These are phyloP conservation scores for Leccinum subgranulosum DNA, from an alignment of 768 basidiomycete genomes.

Conservation along the genomic window DNA sequence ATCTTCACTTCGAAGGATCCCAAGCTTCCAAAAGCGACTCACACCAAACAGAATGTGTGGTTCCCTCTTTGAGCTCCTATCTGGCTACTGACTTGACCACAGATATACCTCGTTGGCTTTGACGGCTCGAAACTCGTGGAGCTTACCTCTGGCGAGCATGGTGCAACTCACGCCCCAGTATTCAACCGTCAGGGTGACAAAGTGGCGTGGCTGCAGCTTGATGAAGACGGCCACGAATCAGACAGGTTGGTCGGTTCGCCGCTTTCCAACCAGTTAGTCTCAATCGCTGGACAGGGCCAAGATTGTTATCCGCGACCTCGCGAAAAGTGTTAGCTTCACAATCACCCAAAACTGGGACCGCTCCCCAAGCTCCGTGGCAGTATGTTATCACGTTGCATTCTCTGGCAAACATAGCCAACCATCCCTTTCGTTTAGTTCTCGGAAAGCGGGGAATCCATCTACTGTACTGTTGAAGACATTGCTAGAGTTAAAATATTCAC, in stretches of 20 bases:
- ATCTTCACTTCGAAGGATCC: slow-evolving; percentile 89
- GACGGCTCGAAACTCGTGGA: slow-evolving; percentile 53
- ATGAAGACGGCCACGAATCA: slow-evolving; percentile 85
- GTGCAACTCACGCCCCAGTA: slow-evolving; percentile 72
- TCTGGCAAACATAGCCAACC: background rate
- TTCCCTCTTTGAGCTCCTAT: background rate
- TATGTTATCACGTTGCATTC: slow-evolving; percentile 1
- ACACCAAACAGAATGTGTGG: slow-evolving; percentile 83
- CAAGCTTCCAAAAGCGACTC: slow-evolving; percentile 68
- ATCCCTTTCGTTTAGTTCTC: slow-evolving; percentile 55
- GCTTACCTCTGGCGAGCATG: slow-evolving; percentile 82
- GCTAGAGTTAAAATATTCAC: slow-evolving; percentile 75
- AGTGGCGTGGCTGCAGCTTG: slow-evolving; percentile 86
- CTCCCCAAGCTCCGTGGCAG: slow-evolving; percentile 43
- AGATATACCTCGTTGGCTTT: slow-evolving; percentile 73
- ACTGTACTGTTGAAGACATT: slow-evolving; percentile 73
- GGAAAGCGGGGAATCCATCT: slow-evolving; percentile 62
- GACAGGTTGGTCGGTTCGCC: slow-evolving; percentile 52
- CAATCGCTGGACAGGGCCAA: slow-evolving; percentile 48
- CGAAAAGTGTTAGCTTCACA: slow-evolving; percentile 62
- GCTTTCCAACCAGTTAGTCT: background rate
- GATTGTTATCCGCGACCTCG: slow-evolving; percentile 76
- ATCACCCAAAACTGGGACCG: slow-evolving; percentile 86
- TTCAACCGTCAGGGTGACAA: slow-evolving; percentile 66
- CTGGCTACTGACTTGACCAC: background rate